Evolutionary conservation across 768 basidiomycete genomes (phyloP), one percentile per base, ranked within the genome.

Genomic region (Trametes gibbosa): DNA sequence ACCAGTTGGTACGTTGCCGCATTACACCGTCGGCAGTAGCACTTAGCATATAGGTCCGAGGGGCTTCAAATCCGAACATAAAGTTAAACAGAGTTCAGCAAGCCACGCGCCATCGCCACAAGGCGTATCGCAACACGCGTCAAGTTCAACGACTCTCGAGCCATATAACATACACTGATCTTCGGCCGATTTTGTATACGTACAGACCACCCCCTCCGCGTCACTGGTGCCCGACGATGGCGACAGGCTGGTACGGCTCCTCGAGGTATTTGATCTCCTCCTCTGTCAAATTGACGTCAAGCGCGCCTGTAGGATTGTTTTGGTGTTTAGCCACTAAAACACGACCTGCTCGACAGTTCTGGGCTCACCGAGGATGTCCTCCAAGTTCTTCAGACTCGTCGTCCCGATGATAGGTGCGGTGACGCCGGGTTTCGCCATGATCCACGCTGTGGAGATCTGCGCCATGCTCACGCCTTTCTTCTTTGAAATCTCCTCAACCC

Each of bases 191-290:
- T n/a, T n/a, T n/a, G n/a, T n/a, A n/a, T n/a, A n/a, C 29, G 41
- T 32, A 14, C 19, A 27, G 9, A 32, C 3, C 16, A n/a, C n/a
- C n/a, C n/a, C 14, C 42, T 7, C 2, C n/a, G 14, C 8, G 6
- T 37, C n/a, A 54, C 5, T 19, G 9, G 25, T 45, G 53, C 25
- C 49, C 49, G 1, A 32, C 7, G 23, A 55, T 51, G 1, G 32
- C 14, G 8, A n/a, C 9, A 1, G 59, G 59, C 32, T 25, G 16
- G 73, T 88, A 87, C 0, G 81, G 77, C 61, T 82, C 78, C 58
- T 81, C 79, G 35, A 89, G 76, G 53, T 75, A 76, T 69, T 80
- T 77, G 43, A 82, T 70, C 63, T 89, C 86, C 19, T 86, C 84
- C 2, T 76, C 53, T 9, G 53, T 50, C 10, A 55, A 43, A 34